Base-by-base conservation (phyloP, 1,284 basidiomycete genomes). In the Cutaneotrichosporon curvatum region DNA sequence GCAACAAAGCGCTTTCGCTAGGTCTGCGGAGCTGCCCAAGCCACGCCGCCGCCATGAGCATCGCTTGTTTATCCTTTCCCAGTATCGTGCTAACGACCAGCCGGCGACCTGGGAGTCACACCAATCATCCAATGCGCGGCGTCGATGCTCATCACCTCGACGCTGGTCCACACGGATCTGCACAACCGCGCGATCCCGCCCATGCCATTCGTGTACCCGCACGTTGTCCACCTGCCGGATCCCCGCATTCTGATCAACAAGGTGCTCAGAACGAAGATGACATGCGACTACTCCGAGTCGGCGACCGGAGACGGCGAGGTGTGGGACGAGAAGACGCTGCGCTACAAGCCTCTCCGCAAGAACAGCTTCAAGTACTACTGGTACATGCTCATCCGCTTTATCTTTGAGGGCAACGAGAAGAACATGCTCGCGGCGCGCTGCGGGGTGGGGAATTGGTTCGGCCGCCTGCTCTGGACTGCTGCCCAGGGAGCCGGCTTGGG, bases 81-180 rank as follows among this genome's bases (percentile, higher is more conserved):
- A n/a, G n/a, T n/a, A n/a, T 19, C 15, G 35, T 36, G 35, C 31
- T 42, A 31, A 47, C 38, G 15, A 63, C 25, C 25, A 28, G 25
- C 71, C 6, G 70, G 71, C 28, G 70, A 72, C 44, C 59, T 73
- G 5, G 71, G 71, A 18, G 70, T 73, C 4, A 72, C 71, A 12
- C 65, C 67, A 2, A 62, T 73, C 44, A 68, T 73, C 46, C 68
- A 71, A 48, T 63, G 61, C 21, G 44, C 61, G 40, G 59, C 56
- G 9, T 65, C 65, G 20, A 72, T 73, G 70, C 48, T 72, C 51
- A 73, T 73, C 54, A 64, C 71, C 10, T 58, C 69, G 10, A 69
- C 69, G 0, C 62, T 73, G 21, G 70, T 73, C 7, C 71, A 71
- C 48, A 70, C 70, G 39, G 71, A 73, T 48, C 37, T 73, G 20